Evolutionary conservation across 2,329 filamentous ascomycete species (phyloP).

Genomic region (Neoascochyta sp.): DNA sequence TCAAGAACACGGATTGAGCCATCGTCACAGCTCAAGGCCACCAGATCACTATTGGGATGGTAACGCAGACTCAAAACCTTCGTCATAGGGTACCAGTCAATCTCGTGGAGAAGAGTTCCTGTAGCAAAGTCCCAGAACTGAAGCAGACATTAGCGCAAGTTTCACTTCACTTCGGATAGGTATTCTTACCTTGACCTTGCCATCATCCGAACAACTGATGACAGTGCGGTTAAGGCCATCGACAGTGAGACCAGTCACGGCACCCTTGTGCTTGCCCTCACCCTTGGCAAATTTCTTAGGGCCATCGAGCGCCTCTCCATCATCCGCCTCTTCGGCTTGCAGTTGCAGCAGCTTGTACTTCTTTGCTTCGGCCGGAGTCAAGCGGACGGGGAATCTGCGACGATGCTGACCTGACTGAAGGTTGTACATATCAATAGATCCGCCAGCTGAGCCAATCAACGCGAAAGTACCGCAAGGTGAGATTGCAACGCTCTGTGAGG

Average conservation of each 20-base stretch:
- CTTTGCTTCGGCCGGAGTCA: conserved; percentile 74
- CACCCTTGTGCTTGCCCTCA: conserved; percentile 71
- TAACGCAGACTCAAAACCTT: conserved; percentile 74
- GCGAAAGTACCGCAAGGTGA: conserved; percentile 93
- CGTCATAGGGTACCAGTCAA: conserved; percentile 78
- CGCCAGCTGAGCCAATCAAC: conserved; percentile 76
- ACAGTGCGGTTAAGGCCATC: conserved; percentile 85
- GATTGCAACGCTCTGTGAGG: conserved; percentile 78
- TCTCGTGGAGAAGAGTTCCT: conserved; percentile 71
- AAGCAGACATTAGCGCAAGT: conserved; percentile 9
- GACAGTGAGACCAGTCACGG: conserved; percentile 81
- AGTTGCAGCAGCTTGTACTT: conserved; percentile 65
- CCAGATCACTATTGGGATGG: conserved; percentile 76
- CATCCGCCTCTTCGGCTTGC: conserved; percentile 49
- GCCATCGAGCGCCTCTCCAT: conserved; percentile 8
- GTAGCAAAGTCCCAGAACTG: conserved; percentile 92
- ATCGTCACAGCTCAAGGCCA: conserved; percentile 87
- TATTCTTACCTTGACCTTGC: conserved; percentile 69
- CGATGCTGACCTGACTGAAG: conserved; percentile 87
- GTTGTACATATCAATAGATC: conserved; percentile 92
- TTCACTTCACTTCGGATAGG: background rate
- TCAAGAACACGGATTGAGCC: conserved; percentile 84
- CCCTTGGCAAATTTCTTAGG: conserved; percentile 45
- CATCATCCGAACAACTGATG: conserved; percentile 83
- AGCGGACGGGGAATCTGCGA: conserved; percentile 76